These are phyloP conservation scores for Entonaema liquescens DNA, from an alignment of 495 filamentous ascomycete species.

Conservation along the genomic window DNA sequence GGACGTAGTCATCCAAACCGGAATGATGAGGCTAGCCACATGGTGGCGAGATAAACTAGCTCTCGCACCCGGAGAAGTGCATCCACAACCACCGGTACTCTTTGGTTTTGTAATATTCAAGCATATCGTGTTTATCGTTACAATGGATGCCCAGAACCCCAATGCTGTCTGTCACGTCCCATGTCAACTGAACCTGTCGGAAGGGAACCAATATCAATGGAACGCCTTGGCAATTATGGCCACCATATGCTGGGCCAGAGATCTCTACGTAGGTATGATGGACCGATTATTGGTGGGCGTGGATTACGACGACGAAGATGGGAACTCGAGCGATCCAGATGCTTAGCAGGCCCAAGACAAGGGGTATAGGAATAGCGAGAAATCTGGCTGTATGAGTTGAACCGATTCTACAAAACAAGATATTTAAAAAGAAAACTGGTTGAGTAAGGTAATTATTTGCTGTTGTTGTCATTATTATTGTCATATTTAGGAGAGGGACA, in stretches of 20 bases:
- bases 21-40: slow-evolving; percentile 26
- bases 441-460: not conserved
- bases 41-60: slow-evolving; percentile 27
- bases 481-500: no score
- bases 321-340: slow-evolving; percentile 40
- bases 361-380: not conserved
- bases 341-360: slow-evolving; percentile 14
- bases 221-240: slow-evolving; percentile 45
- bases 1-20: slow-evolving; percentile 28
- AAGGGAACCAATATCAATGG: slow-evolving; percentile 44
- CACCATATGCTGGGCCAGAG: slow-evolving; percentile 47
- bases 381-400: not conserved
- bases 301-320: not conserved
- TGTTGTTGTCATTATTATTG: not conserved
- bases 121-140: slow-evolving; percentile 44
- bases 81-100: slow-evolving; percentile 28
- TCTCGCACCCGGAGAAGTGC: not conserved
- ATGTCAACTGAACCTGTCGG: slow-evolving; percentile 42
- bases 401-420: not conserved
- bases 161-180: slow-evolving; percentile 37
- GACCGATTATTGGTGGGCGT: slow-evolving; percentile 5
- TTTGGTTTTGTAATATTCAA: slow-evolving; percentile 45
- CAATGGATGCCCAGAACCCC: slow-evolving; percentile 37
- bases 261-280: slow-evolving; percentile 22
- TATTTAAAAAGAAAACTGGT: no score